Conservation (phyloP, 108 stramenopile species). For the Nitzschia sp. region DNA sequence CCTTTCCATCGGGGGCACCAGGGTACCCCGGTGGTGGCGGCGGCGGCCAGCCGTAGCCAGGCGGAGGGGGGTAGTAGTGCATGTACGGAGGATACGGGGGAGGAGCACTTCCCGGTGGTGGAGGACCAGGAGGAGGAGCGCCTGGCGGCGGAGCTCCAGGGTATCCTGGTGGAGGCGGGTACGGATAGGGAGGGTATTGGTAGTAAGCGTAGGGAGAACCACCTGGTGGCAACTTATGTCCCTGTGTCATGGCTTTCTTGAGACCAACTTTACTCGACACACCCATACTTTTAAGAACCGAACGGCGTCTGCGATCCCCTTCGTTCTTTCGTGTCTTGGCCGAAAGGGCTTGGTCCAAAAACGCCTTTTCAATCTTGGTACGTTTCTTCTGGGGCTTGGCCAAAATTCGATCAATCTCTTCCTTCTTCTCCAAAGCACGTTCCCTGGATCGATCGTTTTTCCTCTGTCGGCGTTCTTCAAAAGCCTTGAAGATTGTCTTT, state of each 20-base stretch:
- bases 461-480: conserved; percentile 58
- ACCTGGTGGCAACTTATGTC: conserved; percentile 17
- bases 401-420: conserved; percentile 63
- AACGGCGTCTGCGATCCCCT: conserved; percentile 74
- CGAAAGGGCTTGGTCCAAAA: conserved; percentile 47
- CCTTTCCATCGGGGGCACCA: too few species aligned
- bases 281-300: conserved; percentile 65
- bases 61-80: too few species aligned
- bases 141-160: too few species aligned
- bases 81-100: too few species aligned
- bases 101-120: too few species aligned
- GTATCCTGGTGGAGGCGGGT: too few species aligned
- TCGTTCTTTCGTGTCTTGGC: conserved; percentile 83
- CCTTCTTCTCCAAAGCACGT: conserved; percentile 75
- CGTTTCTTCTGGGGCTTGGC: conserved; percentile 65
- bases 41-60: too few species aligned
- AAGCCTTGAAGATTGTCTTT: conserved; percentile 43
- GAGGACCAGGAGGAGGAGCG: too few species aligned
- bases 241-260: conserved; percentile 32
- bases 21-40: too few species aligned
- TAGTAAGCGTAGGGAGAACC: too few species aligned
- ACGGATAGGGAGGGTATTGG: too few species aligned
- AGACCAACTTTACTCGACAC: conserved; percentile 50
- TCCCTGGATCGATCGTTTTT: conserved; percentile 77
- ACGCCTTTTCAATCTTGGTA: conserved; percentile 63